These are phyloP conservation scores for Panus rudis DNA, from an alignment of 768 basidiomycete species.

Conservation along the genomic window DNA sequence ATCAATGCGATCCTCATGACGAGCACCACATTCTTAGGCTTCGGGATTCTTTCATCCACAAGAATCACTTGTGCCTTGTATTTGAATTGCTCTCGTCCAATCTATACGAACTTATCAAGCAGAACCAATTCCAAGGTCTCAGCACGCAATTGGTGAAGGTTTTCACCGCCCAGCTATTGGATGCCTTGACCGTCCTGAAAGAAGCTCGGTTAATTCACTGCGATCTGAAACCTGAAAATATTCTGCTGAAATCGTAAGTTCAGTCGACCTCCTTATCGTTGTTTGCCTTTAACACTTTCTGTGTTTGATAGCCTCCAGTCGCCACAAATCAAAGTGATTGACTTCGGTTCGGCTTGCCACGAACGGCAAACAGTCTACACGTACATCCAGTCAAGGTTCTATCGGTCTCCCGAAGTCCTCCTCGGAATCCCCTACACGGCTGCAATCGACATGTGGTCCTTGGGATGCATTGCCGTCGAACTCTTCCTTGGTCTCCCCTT, in stretches of 20 bases:
- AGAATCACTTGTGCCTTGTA: constrained; percentile 93
- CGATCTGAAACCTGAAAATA: constrained; percentile 98
- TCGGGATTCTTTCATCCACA: constrained; percentile 94
- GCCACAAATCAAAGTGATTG: constrained; percentile 97
- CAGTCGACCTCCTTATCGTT: constrained; percentile 12
- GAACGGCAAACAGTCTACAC: constrained; percentile 99
- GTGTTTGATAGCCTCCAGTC: constrained; percentile 69
- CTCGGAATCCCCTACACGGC: constrained; percentile 92
- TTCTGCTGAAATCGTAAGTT: constrained; percentile 86
- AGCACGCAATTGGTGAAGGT: constrained; percentile 97
- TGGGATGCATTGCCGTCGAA: constrained; percentile 98
- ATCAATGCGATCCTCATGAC: constrained; percentile 87
- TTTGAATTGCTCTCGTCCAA: constrained; percentile 97
- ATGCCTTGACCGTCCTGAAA: constrained; percentile 87
- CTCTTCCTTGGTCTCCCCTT: constrained; percentile 93
- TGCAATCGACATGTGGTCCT: constrained; percentile 98
- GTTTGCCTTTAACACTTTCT: constrained; percentile 3
- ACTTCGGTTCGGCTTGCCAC: constrained; percentile 98
- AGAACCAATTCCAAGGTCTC: constrained; percentile 97
- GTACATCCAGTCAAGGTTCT: constrained; percentile 98
- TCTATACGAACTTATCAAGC: constrained; percentile 98
- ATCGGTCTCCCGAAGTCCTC: constrained; percentile 95
- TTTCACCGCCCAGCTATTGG: constrained; percentile 92
- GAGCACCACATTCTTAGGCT: constrained; percentile 95
- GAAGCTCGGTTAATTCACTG: constrained; percentile 96